These are phyloP conservation scores for Groenewaldozyma salmanticensis DNA, from an alignment of 805 yeast species.

Conservation along the genomic window DNA sequence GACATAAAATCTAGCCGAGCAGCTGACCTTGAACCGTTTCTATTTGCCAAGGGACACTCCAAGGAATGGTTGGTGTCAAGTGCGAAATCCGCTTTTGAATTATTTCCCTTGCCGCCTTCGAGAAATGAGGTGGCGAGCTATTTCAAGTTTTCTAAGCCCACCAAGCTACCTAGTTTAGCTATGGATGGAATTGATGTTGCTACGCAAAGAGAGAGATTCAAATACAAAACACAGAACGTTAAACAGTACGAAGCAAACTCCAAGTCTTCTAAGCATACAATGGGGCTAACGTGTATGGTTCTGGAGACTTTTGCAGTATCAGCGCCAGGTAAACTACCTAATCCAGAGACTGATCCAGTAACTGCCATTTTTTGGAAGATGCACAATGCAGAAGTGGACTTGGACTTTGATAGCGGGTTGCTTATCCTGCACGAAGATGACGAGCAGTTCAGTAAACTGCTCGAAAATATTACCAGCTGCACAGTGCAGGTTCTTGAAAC, in stretches of 20 bases:
- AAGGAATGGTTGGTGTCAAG: neutral
- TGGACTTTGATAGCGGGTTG: constrained; percentile 12
- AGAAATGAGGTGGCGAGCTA: constrained; percentile 31
- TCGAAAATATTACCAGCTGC: constrained; percentile 1
- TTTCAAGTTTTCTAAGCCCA: no score
- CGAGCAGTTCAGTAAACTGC: constrained; percentile 7
- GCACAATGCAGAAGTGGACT: constrained; percentile 34
- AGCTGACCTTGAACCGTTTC: constrained; percentile 9
- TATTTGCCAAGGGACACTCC: neutral
- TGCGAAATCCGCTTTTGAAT: constrained; percentile 36
- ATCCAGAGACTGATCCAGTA: constrained; percentile 55
- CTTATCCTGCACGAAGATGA: constrained; percentile 15
- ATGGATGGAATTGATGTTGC: neutral
- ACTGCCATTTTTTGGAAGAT: constrained; percentile 54
- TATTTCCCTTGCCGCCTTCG: constrained; percentile 40
- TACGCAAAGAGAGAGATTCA: neutral
- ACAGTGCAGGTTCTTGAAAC: constrained; percentile 34
- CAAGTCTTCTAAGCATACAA: no score
- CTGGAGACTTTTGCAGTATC: constrained; percentile 63
- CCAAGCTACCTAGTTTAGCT: no score
- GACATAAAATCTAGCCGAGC: constrained; percentile 35
- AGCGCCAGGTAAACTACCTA: constrained; percentile 42
- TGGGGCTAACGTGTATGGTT: constrained; percentile 41
- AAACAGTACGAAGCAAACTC: neutral
- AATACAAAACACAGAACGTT: neutral